Evolutionary conservation across 2,329 filamentous ascomycete species (phyloP).

Genomic region (Ophiocordyceps unilateralis): DNA sequence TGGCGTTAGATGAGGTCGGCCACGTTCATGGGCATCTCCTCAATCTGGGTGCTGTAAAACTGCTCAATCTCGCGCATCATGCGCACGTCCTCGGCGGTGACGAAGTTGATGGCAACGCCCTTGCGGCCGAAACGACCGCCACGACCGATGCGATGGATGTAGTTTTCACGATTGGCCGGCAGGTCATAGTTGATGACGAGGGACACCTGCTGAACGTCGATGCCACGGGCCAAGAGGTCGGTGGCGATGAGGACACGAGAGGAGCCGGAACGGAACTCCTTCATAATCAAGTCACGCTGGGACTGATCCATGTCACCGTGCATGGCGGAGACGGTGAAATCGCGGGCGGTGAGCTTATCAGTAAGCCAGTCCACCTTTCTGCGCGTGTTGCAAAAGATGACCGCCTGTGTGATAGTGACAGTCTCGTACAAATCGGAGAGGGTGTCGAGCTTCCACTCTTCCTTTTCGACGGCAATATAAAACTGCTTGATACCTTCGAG

Average conservation of each 20-base stretch:
- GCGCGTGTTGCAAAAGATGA: constrained; percentile 98
- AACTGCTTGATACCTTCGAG: constrained; percentile 97
- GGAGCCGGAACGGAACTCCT: constrained; percentile 94
- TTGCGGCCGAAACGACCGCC: constrained; percentile 93
- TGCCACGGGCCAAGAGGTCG: constrained; percentile 94
- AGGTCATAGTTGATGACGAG: constrained; percentile 99
- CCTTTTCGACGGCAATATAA: constrained; percentile 98
- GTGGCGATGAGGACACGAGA: constrained; percentile 93
- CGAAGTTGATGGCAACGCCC: constrained; percentile 98
- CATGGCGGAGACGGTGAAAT: constrained; percentile 98
- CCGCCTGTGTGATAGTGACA: constrained; percentile 92
- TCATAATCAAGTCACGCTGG: constrained; percentile 97
- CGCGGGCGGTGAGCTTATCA: constrained; percentile 97
- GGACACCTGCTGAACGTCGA: constrained; percentile 96
- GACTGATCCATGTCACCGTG: constrained; percentile 98
- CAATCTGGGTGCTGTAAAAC: constrained; percentile 99
- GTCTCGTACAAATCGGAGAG: constrained; percentile 98
- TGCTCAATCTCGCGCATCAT: constrained; percentile 97
- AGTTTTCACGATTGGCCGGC: constrained; percentile 97
- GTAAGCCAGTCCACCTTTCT: constrained; percentile 99
- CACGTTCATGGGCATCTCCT: constrained; percentile 99
- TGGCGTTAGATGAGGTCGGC: constrained; percentile 51
- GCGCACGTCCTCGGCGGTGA: constrained; percentile 93
- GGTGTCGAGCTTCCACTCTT: constrained; percentile 99
- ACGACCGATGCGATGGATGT: constrained; percentile 95